Base-by-base conservation (phyloP, 192 early-diverging fungal genomes). In the Allomyces macrogynus region DNA sequence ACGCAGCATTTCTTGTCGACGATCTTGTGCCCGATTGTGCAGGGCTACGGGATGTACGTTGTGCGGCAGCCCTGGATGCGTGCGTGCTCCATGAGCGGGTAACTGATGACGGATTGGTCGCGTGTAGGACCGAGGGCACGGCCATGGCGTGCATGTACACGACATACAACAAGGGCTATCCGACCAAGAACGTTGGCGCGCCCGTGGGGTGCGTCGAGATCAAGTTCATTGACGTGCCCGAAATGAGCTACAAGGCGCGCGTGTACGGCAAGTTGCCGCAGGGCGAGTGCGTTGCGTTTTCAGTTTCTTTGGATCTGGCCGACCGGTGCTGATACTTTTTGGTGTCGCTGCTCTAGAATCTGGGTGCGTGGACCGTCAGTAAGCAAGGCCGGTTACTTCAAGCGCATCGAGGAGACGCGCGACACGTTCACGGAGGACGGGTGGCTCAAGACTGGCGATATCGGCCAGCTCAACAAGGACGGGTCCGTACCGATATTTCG, bases 401-500 rank as follows among this genome's bases (percentile, higher is more conserved):
- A 88, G 72, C 79, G 85, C 57, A 74, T 77, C 3, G 77, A 81
- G 22, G 26, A 81, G 23, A 90, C 91, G 0, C 73, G 70, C 10
- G 82, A 89, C 44, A 75, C 79, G 1, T 66, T 91, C 25, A 87
- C 82, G 12, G 73, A 68, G 23, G 91, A 91, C 71, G 87, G 87
- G 23, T 95, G 92, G 92, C 70, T 95, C 62, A 80, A 73, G 72
- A 93, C 90, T 18, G 92, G 92, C 61, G 92, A 92, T 75, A 87
- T 97, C 69, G 94, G 83, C 63, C 85, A 89, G 78, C 88, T 86
- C 86, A 75, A 81, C 61, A 68, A 77, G 2, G 85, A 86, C 65
- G 92, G 92, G 32, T 40, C 4, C 32, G 0, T 7, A 40, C 8
- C 4, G n/a, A n/a, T 40, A 7, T 40, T 8, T 40, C 8, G 32